Percentiles rank a stretch among this genome's conserved stretches.
phyloP scores from a whole-genome alignment of 148 eudicot genomes.

The Bassia scoparia region DNA sequence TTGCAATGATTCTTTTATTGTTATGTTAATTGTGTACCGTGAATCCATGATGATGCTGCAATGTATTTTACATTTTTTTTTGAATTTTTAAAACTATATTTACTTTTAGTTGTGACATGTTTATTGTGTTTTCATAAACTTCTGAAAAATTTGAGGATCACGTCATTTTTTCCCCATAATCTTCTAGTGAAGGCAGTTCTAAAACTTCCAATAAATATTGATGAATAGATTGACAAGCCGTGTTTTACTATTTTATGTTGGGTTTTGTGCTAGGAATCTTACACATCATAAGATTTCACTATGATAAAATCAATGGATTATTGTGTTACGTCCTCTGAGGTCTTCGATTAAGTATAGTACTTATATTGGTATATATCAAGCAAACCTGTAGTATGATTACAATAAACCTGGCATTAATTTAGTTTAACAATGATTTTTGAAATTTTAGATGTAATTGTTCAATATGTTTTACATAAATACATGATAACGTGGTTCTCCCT shows the following conservation, averaged over 20 bases:
- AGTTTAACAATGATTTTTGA: too few species aligned
- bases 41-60: too few species aligned
- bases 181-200: not conserved
- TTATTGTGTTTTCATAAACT: not conserved
- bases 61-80: not conserved
- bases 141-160: not conserved
- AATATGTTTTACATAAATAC: too few species aligned
- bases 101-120: not conserved
- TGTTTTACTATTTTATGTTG: not conserved
- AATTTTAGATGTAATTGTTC: too few species aligned
- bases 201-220: not conserved
- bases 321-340: not conserved
- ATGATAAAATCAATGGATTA: not conserved
- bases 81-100: not conserved
- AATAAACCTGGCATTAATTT: too few species aligned
- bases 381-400: too few species aligned
- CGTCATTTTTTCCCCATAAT: not conserved
- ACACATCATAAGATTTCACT: not conserved
- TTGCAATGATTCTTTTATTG: not conserved
- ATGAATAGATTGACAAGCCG: not conserved
- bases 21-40: not conserved
- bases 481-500: too few species aligned
- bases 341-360: too few species aligned
- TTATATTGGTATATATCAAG: not conserved
- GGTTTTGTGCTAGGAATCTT: not conserved